These are phyloP conservation scores for Kwoniella europaea DNA, from an alignment of 768 basidiomycete species.

Conservation along the genomic window DNA sequence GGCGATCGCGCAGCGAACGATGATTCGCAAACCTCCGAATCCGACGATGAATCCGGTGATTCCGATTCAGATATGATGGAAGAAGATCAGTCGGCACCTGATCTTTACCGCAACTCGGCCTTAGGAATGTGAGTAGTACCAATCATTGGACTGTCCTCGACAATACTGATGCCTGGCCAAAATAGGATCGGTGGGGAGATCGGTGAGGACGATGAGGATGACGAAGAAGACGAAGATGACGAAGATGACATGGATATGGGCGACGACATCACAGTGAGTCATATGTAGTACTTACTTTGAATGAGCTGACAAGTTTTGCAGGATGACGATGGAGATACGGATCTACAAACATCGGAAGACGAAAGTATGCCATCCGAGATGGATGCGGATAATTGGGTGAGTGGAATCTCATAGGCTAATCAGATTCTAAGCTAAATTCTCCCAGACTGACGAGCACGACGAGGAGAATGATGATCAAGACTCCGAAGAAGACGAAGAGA, in stretches of 20 bases:
- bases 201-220: constrained; percentile 64
- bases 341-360: constrained; percentile 40
- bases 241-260: constrained; percentile 61
- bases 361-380: constrained; percentile 36
- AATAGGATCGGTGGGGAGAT: constrained; percentile 54
- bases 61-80: constrained; percentile 50
- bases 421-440: not conserved
- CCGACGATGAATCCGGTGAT: constrained; percentile 63
- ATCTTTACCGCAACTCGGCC: constrained; percentile 93
- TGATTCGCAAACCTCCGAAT: constrained; percentile 49
- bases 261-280: constrained; percentile 42
- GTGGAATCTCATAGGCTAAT: constrained; percentile 1
- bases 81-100: constrained; percentile 73
- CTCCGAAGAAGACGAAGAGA: constrained; percentile 35
- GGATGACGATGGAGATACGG: constrained; percentile 58
- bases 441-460: constrained; percentile 20
- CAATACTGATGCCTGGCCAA: not conserved
- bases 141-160: not conserved
- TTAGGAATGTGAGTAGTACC: constrained; percentile 76
- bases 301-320: constrained; percentile 6
- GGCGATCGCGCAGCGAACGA: constrained; percentile 55
- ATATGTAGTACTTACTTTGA: not conserved
- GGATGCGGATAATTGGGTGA: constrained; percentile 47
- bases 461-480: constrained; percentile 27
- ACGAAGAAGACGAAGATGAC: constrained; percentile 67